Percentiles rank a stretch among this genome's conserved stretches.
Conservation (phyloP, 2,329 filamentous ascomycete species). For the Neocatenulostroma microsporum region DNA sequence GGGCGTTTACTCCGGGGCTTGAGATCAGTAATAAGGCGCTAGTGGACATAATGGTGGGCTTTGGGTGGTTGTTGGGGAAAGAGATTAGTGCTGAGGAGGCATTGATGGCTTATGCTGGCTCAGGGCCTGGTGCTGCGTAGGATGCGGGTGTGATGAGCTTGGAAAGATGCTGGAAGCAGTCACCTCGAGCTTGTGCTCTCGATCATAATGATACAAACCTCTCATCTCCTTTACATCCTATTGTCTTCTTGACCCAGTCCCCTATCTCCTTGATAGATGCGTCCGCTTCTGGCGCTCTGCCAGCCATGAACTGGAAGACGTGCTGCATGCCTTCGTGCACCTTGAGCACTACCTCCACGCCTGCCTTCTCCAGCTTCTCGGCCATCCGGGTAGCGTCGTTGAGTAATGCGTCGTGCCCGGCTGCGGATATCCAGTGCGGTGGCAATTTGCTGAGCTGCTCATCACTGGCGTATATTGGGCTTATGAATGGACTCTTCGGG, state of each 20-base stretch:
- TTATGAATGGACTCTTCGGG: slow-evolving; percentile 8
- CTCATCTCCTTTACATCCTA: too few relatives aligned
- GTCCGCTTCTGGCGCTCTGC: slow-evolving; percentile 20
- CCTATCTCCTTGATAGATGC: slow-evolving; percentile 17
- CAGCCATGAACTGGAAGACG: slow-evolving; percentile 26
- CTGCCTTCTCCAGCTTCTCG: slow-evolving; percentile 38
- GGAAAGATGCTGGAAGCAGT: too few relatives aligned
- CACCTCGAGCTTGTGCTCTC: too few relatives aligned
- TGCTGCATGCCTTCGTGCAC: slow-evolving; percentile 44
- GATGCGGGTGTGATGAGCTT: too few relatives aligned
- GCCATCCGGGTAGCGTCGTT: slow-evolving; percentile 49
- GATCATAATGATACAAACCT: too few relatives aligned
- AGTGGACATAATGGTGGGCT: slow-evolving; percentile 26
- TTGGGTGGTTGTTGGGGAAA: slow-evolving; percentile 31
- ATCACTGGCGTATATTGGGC: slow-evolving; percentile 6
- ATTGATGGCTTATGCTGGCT: slow-evolving; percentile 8
- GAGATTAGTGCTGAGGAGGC: slow-evolving; percentile 12
- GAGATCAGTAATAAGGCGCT: slow-evolving; percentile 21
- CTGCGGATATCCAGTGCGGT: slow-evolving; percentile 39
- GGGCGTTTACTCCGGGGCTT: slow-evolving; percentile 26
- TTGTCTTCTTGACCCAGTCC: slow-evolving; percentile 17
- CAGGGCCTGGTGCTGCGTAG: too few relatives aligned
- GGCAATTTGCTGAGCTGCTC: slow-evolving; percentile 7
- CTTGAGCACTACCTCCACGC: slow-evolving; percentile 39
- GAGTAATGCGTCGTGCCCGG: slow-evolving; percentile 41